phyloP scores from a whole-genome alignment of 306 rosid species.

The Cicer cuneatum region DNA sequence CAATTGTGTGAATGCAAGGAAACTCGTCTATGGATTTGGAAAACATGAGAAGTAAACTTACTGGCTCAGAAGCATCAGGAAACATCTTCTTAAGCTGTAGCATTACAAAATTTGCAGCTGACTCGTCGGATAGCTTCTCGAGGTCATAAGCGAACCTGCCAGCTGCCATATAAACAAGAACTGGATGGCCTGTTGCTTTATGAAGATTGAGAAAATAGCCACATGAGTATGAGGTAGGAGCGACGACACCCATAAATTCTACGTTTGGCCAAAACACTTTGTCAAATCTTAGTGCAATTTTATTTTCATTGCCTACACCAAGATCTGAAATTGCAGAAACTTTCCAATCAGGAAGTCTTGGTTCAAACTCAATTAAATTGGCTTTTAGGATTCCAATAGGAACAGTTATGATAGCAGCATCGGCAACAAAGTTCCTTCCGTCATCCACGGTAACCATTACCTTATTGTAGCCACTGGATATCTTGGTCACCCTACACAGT shows the following conservation, averaged over 20 bases:
- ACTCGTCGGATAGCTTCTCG: conserved; percentile 60
- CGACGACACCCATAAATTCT: conserved; percentile 70
- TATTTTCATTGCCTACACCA: conserved; percentile 85
- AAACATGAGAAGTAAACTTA: conserved; percentile 42
- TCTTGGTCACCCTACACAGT: conserved; percentile 53
- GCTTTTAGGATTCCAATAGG: conserved; percentile 79
- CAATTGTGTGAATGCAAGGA: background rate
- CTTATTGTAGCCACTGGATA: conserved; percentile 61
- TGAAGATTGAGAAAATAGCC: conserved; percentile 86
- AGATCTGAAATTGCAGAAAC: conserved; percentile 72
- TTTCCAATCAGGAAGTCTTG: conserved; percentile 76
- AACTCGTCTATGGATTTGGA: background rate
- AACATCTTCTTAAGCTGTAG: conserved; percentile 75
- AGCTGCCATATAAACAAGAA: conserved; percentile 82
- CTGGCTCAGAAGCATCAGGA: conserved; percentile 72
- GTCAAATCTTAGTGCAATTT: conserved; percentile 66
- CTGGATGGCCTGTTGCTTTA: conserved; percentile 76
- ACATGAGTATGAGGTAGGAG: conserved; percentile 70
- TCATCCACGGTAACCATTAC: conserved; percentile 68
- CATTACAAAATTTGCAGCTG: conserved; percentile 59
- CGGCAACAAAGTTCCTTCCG: conserved; percentile 64
- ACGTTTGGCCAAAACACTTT: conserved; percentile 79
- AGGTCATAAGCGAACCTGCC: conserved; percentile 80
- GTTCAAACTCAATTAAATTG: conserved; percentile 68
- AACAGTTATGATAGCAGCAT: conserved; percentile 62